These are phyloP conservation scores for Cercospora brassicicola DNA, from an alignment of 2,329 filamentous ascomycete species.

Conservation along the genomic window DNA sequence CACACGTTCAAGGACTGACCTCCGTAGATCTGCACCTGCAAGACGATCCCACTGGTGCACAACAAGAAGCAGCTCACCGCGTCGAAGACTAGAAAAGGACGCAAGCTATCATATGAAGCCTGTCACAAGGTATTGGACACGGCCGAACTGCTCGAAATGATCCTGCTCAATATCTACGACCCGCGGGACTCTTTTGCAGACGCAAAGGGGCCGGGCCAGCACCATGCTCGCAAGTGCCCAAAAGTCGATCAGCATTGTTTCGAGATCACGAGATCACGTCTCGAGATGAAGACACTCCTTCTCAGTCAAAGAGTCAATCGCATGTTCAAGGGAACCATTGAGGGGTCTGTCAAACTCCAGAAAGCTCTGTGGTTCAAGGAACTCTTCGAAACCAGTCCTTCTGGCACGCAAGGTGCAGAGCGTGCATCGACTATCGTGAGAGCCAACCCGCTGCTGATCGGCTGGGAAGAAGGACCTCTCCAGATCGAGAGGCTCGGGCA, in stretches of 20 bases:
- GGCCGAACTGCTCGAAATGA: neutral
- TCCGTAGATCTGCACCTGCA: neutral
- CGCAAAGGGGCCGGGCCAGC: no score
- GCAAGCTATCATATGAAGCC: neutral
- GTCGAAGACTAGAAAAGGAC: neutral
- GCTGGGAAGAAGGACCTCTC: neutral
- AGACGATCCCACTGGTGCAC: neutral
- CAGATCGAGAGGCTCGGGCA: neutral
- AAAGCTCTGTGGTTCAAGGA: neutral
- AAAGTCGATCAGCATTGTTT: no score
- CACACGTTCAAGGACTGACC: no score
- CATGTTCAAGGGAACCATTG: neutral
- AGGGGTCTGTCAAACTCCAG: neutral
- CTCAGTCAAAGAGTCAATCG: neutral
- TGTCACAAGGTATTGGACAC: neutral
- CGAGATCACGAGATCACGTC: neutral
- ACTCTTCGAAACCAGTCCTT: neutral
- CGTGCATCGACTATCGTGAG: neutral
- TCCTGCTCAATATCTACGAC: neutral
- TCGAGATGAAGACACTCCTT: neutral
- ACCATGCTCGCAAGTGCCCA: neutral
- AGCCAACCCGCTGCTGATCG: neutral
- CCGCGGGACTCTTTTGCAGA: neutral
- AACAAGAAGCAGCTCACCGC: neutral
- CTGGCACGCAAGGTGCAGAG: neutral